Evolutionary conservation across 2,329 filamentous ascomycete genomes (phyloP), one percentile per base, ranked within the genome.

Genomic region (Ascochyta pisi): DNA sequence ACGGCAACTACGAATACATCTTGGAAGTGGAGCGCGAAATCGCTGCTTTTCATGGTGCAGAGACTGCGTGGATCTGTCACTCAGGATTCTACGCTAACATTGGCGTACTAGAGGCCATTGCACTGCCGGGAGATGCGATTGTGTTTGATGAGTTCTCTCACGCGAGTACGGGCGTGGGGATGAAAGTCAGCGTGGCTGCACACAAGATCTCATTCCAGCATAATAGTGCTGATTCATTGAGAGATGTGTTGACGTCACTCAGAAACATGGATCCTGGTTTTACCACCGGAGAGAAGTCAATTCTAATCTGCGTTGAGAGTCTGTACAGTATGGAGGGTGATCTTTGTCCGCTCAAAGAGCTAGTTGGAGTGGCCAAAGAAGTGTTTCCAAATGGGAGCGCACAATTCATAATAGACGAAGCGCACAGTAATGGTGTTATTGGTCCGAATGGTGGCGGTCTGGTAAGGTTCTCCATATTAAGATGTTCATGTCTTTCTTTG

Each of bases 301-400:
- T 83, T 6, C 48, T 73, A 0, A 34, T 67, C 0, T 71, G 69
- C 0, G 61, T 75, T 0, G 60, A 70, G 5, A 71, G 75, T 22
- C 41, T 16, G 50, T 93, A 94, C 73, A 92, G 89, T 70, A 94
- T 94, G 91, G 90, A 93, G 44, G 90, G 91, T 0, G 89, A 92
- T 61, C 75, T 90, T 13, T 84, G 84, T 0, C 88, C 87, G 0
- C 76, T 94, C 6, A 64, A 69, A 6, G 81, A 86, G 5, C 82
- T 92, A 15, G 79, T 89, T 0, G 70, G 79, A 0, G 77, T 84
- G 9, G 81, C 88, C 0, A 81, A 88, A 35, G 71, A 76, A 1
- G 62, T 83, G 0, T 77, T 91, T 0, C 84, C 86, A 0, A 57
- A 54, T 0, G 81, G 81, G 0, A 92, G 91, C 44, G 83, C 81